Evolutionary conservation across 495 filamentous ascomycete genomes (phyloP), one percentile per base, ranked within the genome.

Genomic region (Tuber magnatum): DNA sequence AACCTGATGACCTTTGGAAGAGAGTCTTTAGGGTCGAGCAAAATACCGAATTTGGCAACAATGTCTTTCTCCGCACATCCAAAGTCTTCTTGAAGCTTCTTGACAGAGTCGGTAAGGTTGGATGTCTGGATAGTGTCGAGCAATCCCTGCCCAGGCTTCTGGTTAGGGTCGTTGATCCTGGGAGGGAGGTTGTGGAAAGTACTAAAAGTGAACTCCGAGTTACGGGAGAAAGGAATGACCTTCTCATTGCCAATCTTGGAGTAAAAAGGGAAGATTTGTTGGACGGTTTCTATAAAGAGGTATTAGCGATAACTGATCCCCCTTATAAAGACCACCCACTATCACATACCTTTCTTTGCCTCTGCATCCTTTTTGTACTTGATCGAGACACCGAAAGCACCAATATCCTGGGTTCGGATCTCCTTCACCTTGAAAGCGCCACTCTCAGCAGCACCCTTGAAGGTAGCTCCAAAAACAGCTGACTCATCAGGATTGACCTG

Each of bases 401-500:
- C 90, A 24, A 85, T 87, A 75, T 99, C 95, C 72, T 84, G 88
- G 68, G 91, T 88, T 72, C 91, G 87, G 76, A 99, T 98, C 80
- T 98, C 96, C 86, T 97, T 99, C 80, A 99, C 96, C 71, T 92
- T 90, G 88, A 99, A 99, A 81, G 90, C 93, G 48, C 94, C 93
- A 84, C 92, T 96, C 71, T 98, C 87, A 76, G 90, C 90, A 70
- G 96, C 96, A 42, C 91, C 96, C 82, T 93, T 93, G 87, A 98
- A 98, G 32, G 93, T 93, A 71, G 96, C 96, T 78, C 96, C 96
- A 84, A 99, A 97, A 24, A 97, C 95, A 70, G 96, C 95, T 24
- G 96, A 90, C 85, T 99, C 96, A 83, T 99, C 96, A 41, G 94
- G 91, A 84, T 99, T 99, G 79, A 99, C 96, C 80, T 94, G 98